Percentiles rank a stretch among this genome's conserved stretches.
phyloP scores from a whole-genome alignment of 164 flowering plant genomes.

The Aristolochia californica region DNA sequence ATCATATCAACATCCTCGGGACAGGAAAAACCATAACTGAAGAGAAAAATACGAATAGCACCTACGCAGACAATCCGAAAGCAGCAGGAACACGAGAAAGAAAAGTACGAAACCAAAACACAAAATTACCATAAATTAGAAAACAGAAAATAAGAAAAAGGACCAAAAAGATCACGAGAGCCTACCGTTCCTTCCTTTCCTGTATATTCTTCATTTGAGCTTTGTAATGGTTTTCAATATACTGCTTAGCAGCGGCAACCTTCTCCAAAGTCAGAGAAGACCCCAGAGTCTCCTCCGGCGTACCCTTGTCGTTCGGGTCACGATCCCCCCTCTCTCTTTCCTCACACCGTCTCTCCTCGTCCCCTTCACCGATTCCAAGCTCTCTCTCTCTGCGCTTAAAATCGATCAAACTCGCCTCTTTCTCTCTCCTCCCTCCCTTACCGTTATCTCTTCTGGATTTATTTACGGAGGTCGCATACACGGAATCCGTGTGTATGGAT shows the following conservation, averaged over 20 bases:
- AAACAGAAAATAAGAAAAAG: background rate
- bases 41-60: too few species aligned
- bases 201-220: conserved; percentile 76
- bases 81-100: too few species aligned
- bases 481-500: too few species aligned
- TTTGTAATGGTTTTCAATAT: conserved; percentile 81
- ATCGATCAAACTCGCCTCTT: too few species aligned
- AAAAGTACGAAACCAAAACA: background rate
- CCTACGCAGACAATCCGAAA: too few species aligned
- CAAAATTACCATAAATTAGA: background rate
- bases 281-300: conserved; percentile 31
- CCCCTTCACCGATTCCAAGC: too few species aligned
- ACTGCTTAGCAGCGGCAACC: conserved; percentile 90
- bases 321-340: conserved; percentile 20
- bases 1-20: too few species aligned
- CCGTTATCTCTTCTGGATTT: too few species aligned
- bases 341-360: conserved; percentile 5
- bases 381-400: too few species aligned
- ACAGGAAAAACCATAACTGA: too few species aligned
- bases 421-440: too few species aligned
- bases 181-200: conserved; percentile 64
- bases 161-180: background rate
- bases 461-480: too few species aligned
- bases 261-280: conserved; percentile 71
- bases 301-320: conserved; percentile 4